phyloP scores from a whole-genome alignment of 495 filamentous ascomycete species.

The Penicillium herquei region DNA sequence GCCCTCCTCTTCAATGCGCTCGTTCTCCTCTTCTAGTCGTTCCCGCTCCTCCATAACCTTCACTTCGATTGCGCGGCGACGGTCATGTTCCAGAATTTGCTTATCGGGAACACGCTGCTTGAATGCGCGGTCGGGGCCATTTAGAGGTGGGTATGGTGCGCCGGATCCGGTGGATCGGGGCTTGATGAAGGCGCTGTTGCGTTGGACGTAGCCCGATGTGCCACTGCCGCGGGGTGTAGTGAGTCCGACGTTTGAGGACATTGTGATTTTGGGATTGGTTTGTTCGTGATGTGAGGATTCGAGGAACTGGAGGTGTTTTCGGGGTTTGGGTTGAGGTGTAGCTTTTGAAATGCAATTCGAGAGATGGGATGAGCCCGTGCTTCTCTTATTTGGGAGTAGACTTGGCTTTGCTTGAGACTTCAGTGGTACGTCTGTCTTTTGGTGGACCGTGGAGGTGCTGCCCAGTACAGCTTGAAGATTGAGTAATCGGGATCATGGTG shows the following conservation, averaged over 20 bases:
- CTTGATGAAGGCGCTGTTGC: constrained; percentile 83
- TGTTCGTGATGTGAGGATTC: no score
- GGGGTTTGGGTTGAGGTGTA: background rate
- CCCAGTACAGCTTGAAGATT: background rate
- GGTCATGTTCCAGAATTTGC: constrained; percentile 91
- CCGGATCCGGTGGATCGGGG: constrained; percentile 60
- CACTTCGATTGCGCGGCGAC: constrained; percentile 83
- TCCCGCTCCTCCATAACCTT: constrained; percentile 90
- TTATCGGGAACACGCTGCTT: constrained; percentile 86
- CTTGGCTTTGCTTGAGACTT: background rate
- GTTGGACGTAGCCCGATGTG: constrained; percentile 96
- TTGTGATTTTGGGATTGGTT: constrained; percentile 29
- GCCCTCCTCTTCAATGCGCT: constrained; percentile 33
- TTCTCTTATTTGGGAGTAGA: background rate
- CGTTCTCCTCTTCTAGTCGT: constrained; percentile 81
- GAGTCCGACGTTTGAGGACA: constrained; percentile 98
- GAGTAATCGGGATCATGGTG: background rate
- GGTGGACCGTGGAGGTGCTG: background rate
- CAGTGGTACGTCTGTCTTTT: no score
- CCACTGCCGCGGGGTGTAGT: constrained; percentile 91
- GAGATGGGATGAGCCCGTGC: no score
- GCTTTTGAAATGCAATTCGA: background rate
- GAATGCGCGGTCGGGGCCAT: constrained; percentile 52
- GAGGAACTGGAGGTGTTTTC: background rate
- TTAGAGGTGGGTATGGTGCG: constrained; percentile 53